Conservation (phyloP, 192 early-diverging fungal species). For the Podochytrium sp. region DNA sequence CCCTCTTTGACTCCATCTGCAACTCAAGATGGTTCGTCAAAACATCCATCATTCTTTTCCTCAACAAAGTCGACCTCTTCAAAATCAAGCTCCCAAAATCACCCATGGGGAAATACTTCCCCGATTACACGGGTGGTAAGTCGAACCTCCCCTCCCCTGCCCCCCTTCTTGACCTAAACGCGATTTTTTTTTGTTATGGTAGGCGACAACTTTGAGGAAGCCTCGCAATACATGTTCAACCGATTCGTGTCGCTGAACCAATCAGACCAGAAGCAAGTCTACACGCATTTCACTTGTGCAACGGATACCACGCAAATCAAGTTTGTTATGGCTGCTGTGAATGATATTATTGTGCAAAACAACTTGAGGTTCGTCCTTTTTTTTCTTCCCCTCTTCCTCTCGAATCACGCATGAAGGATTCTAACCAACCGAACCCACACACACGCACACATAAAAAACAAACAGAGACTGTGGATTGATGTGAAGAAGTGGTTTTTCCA, state of each 20-base stretch:
- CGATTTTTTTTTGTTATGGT: background rate
- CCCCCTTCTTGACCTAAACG: background rate
- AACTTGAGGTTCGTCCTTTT: slow-evolving; percentile 36
- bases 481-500: background rate
- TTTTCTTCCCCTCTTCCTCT: too few species aligned
- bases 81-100: slow-evolving; percentile 83
- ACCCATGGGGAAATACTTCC: slow-evolving; percentile 87
- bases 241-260: slow-evolving; percentile 56
- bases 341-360: slow-evolving; percentile 58
- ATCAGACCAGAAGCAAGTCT: slow-evolving; percentile 56
- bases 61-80: slow-evolving; percentile 99
- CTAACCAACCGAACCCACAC: background rate
- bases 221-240: slow-evolving; percentile 52
- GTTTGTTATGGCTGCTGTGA: slow-evolving; percentile 64
- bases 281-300: slow-evolving; percentile 67
- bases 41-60: slow-evolving; percentile 97
- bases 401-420: background rate
- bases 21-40: slow-evolving; percentile 96
- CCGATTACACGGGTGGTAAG: slow-evolving; percentile 70
- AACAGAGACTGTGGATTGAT: slow-evolving; percentile 5
- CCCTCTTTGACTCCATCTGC: slow-evolving; percentile 96
- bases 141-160: background rate
- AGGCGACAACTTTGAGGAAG: slow-evolving; percentile 55
- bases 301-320: slow-evolving; percentile 65
- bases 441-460: background rate